Percentiles rank a stretch among this genome's conserved stretches.
Conservation (phyloP, 441 rosid genomes). For the Breynia disticha region DNA sequence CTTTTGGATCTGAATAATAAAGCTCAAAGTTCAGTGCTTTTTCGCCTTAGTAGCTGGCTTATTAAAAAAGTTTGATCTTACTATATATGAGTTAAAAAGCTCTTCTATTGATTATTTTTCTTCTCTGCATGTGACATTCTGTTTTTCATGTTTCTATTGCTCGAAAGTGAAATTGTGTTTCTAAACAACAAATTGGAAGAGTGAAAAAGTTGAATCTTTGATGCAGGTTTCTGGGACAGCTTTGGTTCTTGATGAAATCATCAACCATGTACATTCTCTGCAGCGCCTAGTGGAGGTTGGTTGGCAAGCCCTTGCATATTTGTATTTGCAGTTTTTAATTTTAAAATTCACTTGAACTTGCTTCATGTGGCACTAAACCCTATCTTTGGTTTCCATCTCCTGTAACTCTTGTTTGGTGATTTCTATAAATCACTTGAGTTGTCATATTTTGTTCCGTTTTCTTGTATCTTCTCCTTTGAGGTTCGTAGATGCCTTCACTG, state of each 20-base stretch:
- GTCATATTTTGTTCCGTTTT: neutral
- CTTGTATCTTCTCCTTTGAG: no score
- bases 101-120: neutral
- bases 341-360: neutral
- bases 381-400: neutral
- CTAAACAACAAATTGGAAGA: conserved; percentile 2
- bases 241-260: conserved; percentile 76
- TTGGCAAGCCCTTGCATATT: conserved; percentile 2
- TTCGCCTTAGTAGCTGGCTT: conserved; percentile 1
- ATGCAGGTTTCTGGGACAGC: conserved; percentile 89
- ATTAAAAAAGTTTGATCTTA: neutral
- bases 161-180: neutral
- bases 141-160: neutral
- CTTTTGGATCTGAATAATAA: neutral
- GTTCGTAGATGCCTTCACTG: neutral
- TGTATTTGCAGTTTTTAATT: conserved; percentile 5
- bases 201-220: conserved; percentile 14
- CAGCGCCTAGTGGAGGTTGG: conserved; percentile 89
- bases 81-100: neutral
- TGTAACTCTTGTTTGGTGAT: neutral
- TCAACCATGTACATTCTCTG: conserved; percentile 74
- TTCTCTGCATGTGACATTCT: neutral
- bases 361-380: neutral
- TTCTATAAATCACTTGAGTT: neutral
- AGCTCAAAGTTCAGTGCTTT: neutral